These are phyloP conservation scores for Nevesoporus exiguus DNA, from an alignment of 768 basidiomycete genomes.

Conservation along the genomic window DNA sequence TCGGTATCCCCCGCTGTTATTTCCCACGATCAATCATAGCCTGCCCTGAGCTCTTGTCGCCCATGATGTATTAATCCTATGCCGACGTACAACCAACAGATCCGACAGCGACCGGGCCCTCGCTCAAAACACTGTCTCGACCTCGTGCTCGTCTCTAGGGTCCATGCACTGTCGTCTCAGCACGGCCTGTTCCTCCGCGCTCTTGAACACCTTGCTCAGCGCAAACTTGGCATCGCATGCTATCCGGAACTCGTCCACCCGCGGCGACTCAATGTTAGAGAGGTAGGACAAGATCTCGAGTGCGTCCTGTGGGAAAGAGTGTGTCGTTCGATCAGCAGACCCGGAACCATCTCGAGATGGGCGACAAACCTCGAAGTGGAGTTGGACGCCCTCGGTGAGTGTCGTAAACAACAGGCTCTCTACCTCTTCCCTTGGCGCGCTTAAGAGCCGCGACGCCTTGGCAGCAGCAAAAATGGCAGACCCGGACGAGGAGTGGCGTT, in stretches of 20 bases:
- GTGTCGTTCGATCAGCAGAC: not conserved
- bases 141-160: conserved; percentile 18
- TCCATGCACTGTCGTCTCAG: conserved; percentile 31
- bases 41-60: conserved; percentile 25
- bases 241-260: conserved; percentile 58
- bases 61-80: too few species aligned
- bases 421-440: conserved; percentile 52
- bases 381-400: conserved; percentile 39
- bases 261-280: conserved; percentile 44
- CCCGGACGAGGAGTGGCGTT: conserved; percentile 51
- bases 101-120: not conserved
- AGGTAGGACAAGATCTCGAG: conserved; percentile 49
- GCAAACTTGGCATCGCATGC: conserved; percentile 52
- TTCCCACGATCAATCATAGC: conserved; percentile 22
- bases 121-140: conserved; percentile 24
- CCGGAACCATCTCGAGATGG: not conserved
- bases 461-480: conserved; percentile 62
- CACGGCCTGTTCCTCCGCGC: conserved; percentile 44
- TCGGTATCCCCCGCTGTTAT: conserved; percentile 19
- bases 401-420: conserved; percentile 55
- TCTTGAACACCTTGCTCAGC: conserved; percentile 67
- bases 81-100: not conserved
- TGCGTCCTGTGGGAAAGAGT: conserved; percentile 48
- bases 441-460: conserved; percentile 47
- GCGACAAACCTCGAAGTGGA: conserved; percentile 46